Conservation (phyloP, 2,329 filamentous ascomycete genomes). For the Alternaria triticimaculans region DNA sequence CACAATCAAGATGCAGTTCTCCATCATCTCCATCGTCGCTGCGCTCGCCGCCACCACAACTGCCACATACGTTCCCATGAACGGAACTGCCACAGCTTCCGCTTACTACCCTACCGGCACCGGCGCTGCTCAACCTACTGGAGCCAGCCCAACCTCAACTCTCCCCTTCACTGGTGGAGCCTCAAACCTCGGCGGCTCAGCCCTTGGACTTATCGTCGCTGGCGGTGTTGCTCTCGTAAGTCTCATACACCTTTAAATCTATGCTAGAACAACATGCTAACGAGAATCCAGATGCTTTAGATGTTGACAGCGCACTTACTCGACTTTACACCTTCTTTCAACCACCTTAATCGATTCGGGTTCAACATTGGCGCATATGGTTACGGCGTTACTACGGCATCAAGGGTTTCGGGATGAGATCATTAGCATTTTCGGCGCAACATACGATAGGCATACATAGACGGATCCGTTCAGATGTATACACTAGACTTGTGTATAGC, state of each 20-base stretch:
- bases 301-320: neutral
- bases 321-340: neutral
- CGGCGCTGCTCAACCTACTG: conserved; percentile 20
- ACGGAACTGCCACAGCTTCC: conserved; percentile 30
- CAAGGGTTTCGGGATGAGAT: neutral
- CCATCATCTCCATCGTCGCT: conserved; percentile 32
- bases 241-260: neutral
- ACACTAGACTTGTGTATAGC: neutral
- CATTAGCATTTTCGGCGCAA: conserved; percentile 9
- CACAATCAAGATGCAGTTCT: conserved; percentile 41
- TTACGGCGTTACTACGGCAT: conserved; percentile 3
- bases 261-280: conserved; percentile 4
- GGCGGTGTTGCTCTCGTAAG: conserved; percentile 43
- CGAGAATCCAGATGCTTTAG: conserved; percentile 15
- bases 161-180: conserved; percentile 40
- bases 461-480: neutral
- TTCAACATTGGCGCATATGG: conserved; percentile 10
- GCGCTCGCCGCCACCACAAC: conserved; percentile 37
- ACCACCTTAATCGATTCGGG: conserved; percentile 2
- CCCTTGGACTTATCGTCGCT: conserved; percentile 36
- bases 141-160: conserved; percentile 21
- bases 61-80: conserved; percentile 30
- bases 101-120: conserved; percentile 38
- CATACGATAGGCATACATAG: neutral
- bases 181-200: conserved; percentile 31